These are phyloP conservation scores for Glarea lozoyensis DNA, from an alignment of 495 filamentous ascomycete species.

Conservation along the genomic window DNA sequence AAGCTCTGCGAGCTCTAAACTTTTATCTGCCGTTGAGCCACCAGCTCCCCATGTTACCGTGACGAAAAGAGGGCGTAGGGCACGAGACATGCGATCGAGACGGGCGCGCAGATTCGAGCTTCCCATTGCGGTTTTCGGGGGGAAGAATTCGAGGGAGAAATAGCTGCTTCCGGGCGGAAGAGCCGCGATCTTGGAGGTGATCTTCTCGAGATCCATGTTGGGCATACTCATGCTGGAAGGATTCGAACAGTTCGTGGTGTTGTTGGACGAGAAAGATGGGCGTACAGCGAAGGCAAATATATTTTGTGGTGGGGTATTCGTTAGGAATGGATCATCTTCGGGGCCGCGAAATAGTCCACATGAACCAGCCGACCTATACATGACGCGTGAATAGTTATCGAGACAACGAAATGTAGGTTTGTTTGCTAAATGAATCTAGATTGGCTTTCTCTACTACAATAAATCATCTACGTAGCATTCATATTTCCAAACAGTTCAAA, in stretches of 20 bases:
- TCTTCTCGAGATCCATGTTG: constrained; percentile 61
- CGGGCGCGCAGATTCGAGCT: constrained; percentile 88
- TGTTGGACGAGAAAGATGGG: background rate
- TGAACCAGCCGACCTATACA: too few species aligned
- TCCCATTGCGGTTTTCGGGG: constrained; percentile 91
- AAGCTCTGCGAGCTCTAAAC: constrained; percentile 88
- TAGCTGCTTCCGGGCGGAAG: constrained; percentile 73
- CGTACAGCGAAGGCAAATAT: too few species aligned
- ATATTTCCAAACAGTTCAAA: too few species aligned
- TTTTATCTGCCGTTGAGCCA: constrained; percentile 81
- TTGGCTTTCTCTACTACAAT: too few species aligned
- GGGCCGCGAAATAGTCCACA: background rate
- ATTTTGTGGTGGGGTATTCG: background rate
- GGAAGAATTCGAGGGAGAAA: constrained; percentile 98
- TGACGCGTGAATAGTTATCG: too few species aligned
- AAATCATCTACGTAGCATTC: too few species aligned
- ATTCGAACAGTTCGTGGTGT: background rate
- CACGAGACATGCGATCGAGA: constrained; percentile 88
- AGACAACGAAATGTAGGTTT: too few species aligned
- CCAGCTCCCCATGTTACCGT: constrained; percentile 98
- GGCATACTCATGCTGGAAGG: background rate
- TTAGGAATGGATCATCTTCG: background rate
- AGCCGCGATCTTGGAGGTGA: constrained; percentile 93
- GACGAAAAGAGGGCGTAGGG: constrained; percentile 85
- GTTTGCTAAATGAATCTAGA: too few species aligned